A percentile compares a stretch with the other conserved stretches of the same genome.
phyloP scores from a whole-genome alignment of 208 protist genomes.

The Crithidia expoeki region DNA sequence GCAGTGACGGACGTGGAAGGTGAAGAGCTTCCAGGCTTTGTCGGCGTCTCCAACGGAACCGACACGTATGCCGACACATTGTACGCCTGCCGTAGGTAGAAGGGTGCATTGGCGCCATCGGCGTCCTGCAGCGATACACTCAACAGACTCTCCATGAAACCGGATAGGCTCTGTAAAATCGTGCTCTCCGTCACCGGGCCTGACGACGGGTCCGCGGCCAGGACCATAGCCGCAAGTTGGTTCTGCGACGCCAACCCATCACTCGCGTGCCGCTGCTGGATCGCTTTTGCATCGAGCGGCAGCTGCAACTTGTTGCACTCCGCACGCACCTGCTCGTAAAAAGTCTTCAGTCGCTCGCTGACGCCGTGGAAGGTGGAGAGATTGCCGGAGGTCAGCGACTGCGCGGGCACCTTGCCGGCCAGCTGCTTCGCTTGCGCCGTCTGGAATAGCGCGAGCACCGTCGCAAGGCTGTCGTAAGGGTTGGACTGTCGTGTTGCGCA shows the following conservation, averaged over 20 bases:
- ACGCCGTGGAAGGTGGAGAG: slow-evolving; percentile 45
- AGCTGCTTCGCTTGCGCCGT: slow-evolving; percentile 58
- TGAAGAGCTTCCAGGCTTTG: slow-evolving; percentile 8
- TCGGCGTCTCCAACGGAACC: slow-evolving; percentile 49
- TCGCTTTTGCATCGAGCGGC: slow-evolving; percentile 65
- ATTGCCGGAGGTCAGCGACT: slow-evolving; percentile 47
- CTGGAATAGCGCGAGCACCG: slow-evolving; percentile 76
- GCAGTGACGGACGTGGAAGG: slow-evolving; percentile 8
- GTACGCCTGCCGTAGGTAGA: slow-evolving; percentile 86
- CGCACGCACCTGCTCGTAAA: slow-evolving; percentile 68
- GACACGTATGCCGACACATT: slow-evolving; percentile 77
- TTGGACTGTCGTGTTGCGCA: slow-evolving; percentile 78
- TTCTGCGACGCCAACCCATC: slow-evolving; percentile 87
- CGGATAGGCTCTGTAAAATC: slow-evolving; percentile 70
- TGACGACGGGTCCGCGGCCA: slow-evolving; percentile 55
- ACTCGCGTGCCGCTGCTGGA: slow-evolving; percentile 80
- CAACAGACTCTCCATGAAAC: slow-evolving; percentile 83
- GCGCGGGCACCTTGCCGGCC: slow-evolving; percentile 25
- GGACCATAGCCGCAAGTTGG: slow-evolving; percentile 82
- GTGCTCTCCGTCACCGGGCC: slow-evolving; percentile 51
- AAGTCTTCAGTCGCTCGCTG: slow-evolving; percentile 65
- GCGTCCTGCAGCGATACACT: slow-evolving; percentile 74
- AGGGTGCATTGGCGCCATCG: slow-evolving; percentile 69
- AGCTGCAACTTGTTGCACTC: slow-evolving; percentile 72
- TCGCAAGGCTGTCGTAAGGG: slow-evolving; percentile 75